Percentiles rank a stretch among this genome's conserved stretches.
Evolutionary conservation across 495 filamentous ascomycete genomes (phyloP).

Genomic region (Letharia columbiana): DNA sequence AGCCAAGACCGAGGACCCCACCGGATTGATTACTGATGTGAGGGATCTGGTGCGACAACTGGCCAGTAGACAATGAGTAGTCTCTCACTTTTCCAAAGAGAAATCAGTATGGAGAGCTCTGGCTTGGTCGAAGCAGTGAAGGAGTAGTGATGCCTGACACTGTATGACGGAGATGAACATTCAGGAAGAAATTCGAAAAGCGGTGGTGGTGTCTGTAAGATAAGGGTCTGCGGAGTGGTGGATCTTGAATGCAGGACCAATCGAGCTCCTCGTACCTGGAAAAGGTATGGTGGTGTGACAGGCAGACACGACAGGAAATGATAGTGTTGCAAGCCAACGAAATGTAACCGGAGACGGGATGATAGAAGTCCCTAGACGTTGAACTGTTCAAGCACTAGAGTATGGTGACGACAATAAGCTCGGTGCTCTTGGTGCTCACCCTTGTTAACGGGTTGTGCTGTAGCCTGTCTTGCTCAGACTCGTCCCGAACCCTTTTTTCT

Average conservation of each 20-base stretch:
- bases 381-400: background rate
- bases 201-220: conserved; percentile 10
- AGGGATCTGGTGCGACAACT: background rate
- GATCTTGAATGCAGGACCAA: conserved; percentile 10
- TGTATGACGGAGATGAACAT: background rate
- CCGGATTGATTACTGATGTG: background rate
- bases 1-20: conserved; percentile 7
- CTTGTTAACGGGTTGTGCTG: background rate
- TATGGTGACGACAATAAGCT: conserved; percentile 2
- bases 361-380: background rate
- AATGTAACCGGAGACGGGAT: background rate
- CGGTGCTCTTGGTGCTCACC: background rate
- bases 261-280: background rate
- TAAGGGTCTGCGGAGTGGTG: conserved; percentile 3
- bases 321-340: background rate
- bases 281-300: background rate
- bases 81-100: background rate
- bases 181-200: background rate
- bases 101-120: background rate
- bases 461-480: background rate
- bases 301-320: background rate
- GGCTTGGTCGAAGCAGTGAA: background rate
- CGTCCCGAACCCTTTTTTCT: background rate
- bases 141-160: background rate
- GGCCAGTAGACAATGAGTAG: background rate